Evolutionary conservation across 176 grass and related monocot species (phyloP).

Genomic region (Dactylis glomerata): DNA sequence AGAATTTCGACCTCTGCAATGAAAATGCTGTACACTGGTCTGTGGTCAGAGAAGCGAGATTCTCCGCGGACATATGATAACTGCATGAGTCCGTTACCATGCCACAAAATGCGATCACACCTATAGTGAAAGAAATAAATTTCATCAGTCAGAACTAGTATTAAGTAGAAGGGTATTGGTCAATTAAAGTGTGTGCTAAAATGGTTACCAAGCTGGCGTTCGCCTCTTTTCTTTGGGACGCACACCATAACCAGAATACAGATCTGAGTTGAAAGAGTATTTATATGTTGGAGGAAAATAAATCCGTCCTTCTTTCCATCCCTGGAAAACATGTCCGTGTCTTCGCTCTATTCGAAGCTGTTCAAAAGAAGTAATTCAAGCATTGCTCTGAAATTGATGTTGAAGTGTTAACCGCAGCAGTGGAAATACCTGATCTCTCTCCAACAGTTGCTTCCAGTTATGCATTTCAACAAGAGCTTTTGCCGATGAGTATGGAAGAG

Average conservation of each 20-base stretch:
- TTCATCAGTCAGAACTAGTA: neutral
- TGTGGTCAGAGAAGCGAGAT: slow-evolving; percentile 89
- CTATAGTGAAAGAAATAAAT: slow-evolving; percentile 25
- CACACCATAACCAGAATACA: slow-evolving; percentile 70
- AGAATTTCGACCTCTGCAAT: slow-evolving; percentile 81
- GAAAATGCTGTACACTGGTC: slow-evolving; percentile 87
- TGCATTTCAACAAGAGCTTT: slow-evolving; percentile 94
- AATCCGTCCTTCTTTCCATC: slow-evolving; percentile 96
- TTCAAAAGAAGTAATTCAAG: slow-evolving; percentile 33
- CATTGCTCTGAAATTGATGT: neutral
- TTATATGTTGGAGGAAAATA: slow-evolving; percentile 99
- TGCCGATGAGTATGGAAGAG: slow-evolving; percentile 81
- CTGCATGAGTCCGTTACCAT: slow-evolving; percentile 71
- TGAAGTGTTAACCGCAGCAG: neutral
- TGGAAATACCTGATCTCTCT: slow-evolving; percentile 84
- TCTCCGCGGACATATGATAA: slow-evolving; percentile 82
- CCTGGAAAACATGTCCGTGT: slow-evolving; percentile 76
- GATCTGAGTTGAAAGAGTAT: slow-evolving; percentile 96
- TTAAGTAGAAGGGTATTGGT: neutral
- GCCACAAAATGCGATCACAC: slow-evolving; percentile 95
- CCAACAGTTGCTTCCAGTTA: slow-evolving; percentile 89
- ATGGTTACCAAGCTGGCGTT: slow-evolving; percentile 88
- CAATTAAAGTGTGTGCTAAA: neutral
- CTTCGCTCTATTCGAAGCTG: slow-evolving; percentile 87
- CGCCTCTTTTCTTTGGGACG: slow-evolving; percentile 80